Base-by-base conservation (phyloP, 768 basidiomycete species). In the Rhodotorula diobovata region DNA sequence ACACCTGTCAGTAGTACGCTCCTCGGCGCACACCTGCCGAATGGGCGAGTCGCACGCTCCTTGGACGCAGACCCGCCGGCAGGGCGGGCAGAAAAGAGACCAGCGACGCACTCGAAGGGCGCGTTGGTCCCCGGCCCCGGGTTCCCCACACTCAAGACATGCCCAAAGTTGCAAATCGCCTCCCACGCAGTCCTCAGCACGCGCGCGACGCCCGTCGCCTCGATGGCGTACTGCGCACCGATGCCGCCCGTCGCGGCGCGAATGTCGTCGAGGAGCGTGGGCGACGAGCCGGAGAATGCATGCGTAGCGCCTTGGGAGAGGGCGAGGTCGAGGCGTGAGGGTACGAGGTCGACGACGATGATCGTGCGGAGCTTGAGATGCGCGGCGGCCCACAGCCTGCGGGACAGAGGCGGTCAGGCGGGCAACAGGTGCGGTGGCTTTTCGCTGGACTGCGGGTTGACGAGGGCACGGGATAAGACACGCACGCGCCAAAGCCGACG, bases 271-370 rank as follows among this genome's bases (percentile, higher is more conserved):
- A 74, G 63, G 12, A 72, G 34, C 18, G 72, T 63, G 7, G 35
- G 41, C 11, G 51, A 59, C n/a, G 53, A 59, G 21, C 74, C 76
- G 41, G 74, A 64, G 30, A 78, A n/a, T 12, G 58, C 41, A 32
- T 73, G 70, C 8, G 69, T 71, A 23, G 77, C 77, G 28, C 77
- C 76, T 12, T 74, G 70, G 7, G 64, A 39, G 57, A 58, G 56
- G 4, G 77, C 77, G 28, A 77, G 71, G 21, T 51, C 67, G 23
- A 57, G 70, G 0, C 70, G 65, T 14, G 65, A 64, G 1, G 65
- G 65, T 30, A 75, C 54, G 30, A 76, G 71, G 57, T 78, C 77
- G 46, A 77, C 73, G 39, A 67, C 77, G 70, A 78, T 73, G 53
- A 77, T 74, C 16, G 54, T 68, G 21, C 37, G 21, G 43, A 77